phyloP scores from a whole-genome alignment of 306 rosid genomes.

The Cicer arietinum region DNA sequence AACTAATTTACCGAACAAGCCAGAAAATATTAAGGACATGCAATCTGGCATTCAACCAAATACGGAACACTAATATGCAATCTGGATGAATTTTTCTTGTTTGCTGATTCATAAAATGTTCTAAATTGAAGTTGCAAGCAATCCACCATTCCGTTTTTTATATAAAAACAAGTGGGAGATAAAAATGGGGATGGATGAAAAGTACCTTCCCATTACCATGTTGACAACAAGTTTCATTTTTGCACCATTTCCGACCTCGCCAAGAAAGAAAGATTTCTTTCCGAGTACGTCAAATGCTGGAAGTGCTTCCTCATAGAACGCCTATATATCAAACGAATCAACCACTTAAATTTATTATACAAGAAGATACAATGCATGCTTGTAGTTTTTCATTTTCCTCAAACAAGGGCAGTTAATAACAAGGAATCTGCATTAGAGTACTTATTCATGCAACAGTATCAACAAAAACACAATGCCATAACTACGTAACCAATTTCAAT shows the following conservation, averaged over 20 bases:
- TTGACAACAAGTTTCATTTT: constrained; percentile 95
- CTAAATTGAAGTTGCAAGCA: not conserved
- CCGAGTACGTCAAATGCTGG: constrained; percentile 79
- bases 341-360: constrained; percentile 15
- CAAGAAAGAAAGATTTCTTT: constrained; percentile 84
- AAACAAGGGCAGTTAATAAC: not conserved
- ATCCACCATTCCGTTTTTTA: not conserved
- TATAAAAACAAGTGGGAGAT: not conserved
- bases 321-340: constrained; percentile 52
- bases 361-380: not conserved
- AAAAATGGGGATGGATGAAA: not conserved
- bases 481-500: not conserved
- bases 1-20: constrained; percentile 23
- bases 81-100: constrained; percentile 8
- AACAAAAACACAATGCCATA: constrained; percentile 10
- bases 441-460: not conserved
- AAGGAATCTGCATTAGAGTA: constrained; percentile 30
- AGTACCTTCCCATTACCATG: constrained; percentile 98
- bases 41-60: constrained; percentile 27
- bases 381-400: constrained; percentile 30
- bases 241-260: constrained; percentile 95
- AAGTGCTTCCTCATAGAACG: constrained; percentile 66
- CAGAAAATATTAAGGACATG: constrained; percentile 17
- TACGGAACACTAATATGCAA: constrained; percentile 21
- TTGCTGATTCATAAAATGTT: constrained; percentile 31